These are phyloP conservation scores for Lactarius tabidus DNA, from an alignment of 768 basidiomycete species.

Conservation along the genomic window DNA sequence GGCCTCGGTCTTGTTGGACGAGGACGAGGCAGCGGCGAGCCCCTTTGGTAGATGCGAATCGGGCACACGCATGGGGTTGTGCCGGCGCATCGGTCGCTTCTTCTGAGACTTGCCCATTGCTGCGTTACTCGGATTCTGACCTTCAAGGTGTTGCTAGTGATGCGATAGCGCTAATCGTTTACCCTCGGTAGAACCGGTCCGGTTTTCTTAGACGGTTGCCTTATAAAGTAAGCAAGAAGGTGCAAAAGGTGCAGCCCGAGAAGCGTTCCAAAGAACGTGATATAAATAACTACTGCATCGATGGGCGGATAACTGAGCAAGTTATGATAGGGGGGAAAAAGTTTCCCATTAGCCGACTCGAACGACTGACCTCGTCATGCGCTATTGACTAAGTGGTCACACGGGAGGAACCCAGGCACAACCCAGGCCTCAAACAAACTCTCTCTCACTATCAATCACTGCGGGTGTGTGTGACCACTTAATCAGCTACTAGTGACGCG, in stretches of 20 bases:
- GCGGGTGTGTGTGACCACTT: not conserved
- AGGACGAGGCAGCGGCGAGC: slow-evolving; percentile 64
- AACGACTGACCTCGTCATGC: slow-evolving; percentile 25
- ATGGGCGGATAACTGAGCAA: no score
- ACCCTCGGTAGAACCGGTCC: not conserved
- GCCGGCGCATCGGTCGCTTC: slow-evolving; percentile 76
- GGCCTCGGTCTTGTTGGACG: slow-evolving; percentile 71
- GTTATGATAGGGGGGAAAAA: no score
- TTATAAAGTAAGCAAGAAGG: not conserved
- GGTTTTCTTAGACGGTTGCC: not conserved
- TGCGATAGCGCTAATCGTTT: not conserved
- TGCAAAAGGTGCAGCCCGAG: no score
- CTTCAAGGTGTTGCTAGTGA: not conserved
- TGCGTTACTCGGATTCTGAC: not conserved
- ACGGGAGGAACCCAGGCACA: no score
- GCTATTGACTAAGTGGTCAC: no score
- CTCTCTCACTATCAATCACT: no score
- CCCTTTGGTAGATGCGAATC: slow-evolving; percentile 88
- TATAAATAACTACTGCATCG: not conserved
- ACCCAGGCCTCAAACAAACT: no score
- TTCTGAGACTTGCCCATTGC: slow-evolving; percentile 93
- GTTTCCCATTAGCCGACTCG: slow-evolving; percentile 24
- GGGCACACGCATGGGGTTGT: slow-evolving; percentile 92
- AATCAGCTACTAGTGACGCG: slow-evolving; percentile 54
- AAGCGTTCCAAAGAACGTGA: no score